Evolutionary conservation across 768 basidiomycete species (phyloP).

Genomic region (Kondoa malvinella): DNA sequence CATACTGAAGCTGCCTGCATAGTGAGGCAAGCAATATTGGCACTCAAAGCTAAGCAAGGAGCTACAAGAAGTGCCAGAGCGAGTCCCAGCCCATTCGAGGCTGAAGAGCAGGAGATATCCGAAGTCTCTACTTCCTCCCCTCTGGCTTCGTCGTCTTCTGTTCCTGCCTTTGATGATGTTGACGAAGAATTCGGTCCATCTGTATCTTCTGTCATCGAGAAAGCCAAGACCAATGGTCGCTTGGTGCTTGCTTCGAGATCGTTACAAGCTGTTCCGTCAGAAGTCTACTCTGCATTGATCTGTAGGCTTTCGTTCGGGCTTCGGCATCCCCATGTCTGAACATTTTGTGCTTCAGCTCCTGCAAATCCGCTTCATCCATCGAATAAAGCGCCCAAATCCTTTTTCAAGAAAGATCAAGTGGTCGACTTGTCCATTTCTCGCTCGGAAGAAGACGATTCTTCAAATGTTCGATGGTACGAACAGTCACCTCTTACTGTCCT

Average conservation of each 20-base stretch:
- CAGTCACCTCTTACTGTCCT: slow-evolving; percentile 1
- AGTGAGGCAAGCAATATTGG: neutral
- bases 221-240: neutral
- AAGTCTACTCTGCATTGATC: neutral
- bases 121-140: neutral
- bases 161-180: neutral
- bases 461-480: slow-evolving; percentile 11
- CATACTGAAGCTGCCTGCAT: neutral
- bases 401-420: neutral
- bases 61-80: neutral
- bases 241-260: neutral
- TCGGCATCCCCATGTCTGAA: neutral
- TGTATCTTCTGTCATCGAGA: neutral
- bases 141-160: neutral
- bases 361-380: slow-evolving; percentile 1
- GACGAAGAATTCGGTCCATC: neutral
- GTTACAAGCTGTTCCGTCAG: neutral
- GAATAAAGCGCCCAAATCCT: neutral
- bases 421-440: neutral
- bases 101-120: neutral
- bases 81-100: neutral
- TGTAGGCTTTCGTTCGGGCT: neutral
- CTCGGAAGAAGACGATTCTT: neutral
- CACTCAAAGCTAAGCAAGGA: neutral
- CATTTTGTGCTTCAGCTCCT: neutral